Percentiles rank a stretch among this genome's conserved stretches.
phyloP scores from a whole-genome alignment of 768 basidiomycete species.

The Hericium rajendrae region DNA sequence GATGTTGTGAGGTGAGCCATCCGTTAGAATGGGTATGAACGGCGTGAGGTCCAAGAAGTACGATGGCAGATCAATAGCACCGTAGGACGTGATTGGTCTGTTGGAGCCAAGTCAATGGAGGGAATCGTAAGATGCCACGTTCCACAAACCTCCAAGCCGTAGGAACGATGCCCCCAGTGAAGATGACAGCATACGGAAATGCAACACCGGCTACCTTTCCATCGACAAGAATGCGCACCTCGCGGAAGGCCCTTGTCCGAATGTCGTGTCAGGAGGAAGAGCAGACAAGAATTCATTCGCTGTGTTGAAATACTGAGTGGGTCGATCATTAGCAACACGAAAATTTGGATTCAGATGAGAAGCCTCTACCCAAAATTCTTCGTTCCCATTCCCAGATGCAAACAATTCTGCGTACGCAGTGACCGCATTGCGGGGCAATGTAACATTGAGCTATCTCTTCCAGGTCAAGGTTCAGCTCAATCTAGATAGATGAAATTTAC shows the following conservation, averaged over 20 bases:
- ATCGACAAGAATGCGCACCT: slow-evolving; percentile 52
- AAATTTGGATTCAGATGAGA: not conserved
- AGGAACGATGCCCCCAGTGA: slow-evolving; percentile 69
- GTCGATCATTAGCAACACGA: not conserved
- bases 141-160: slow-evolving; percentile 53
- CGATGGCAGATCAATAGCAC: slow-evolving; percentile 67
- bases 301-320: slow-evolving; percentile 55
- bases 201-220: slow-evolving; percentile 43
- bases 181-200: slow-evolving; percentile 42
- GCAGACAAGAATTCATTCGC: slow-evolving; percentile 47
- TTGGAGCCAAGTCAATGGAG: not conserved
- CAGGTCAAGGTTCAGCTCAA: not conserved
- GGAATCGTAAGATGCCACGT: not conserved
- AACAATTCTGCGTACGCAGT: slow-evolving; percentile 61
- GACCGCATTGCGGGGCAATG: slow-evolving; percentile 59
- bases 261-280: slow-evolving; percentile 42
- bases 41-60: slow-evolving; percentile 74
- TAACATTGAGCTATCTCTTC: slow-evolving; percentile 46
- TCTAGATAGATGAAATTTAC: slow-evolving; percentile 25
- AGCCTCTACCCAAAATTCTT: slow-evolving; percentile 67
- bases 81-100: slow-evolving; percentile 69
- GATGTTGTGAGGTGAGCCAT: slow-evolving; percentile 60
- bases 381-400: slow-evolving; percentile 54
- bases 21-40: slow-evolving; percentile 60
- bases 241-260: slow-evolving; percentile 47